phyloP scores from a whole-genome alignment of 2,329 filamentous ascomycete species.

The Davidsoniella eucalypti region DNA sequence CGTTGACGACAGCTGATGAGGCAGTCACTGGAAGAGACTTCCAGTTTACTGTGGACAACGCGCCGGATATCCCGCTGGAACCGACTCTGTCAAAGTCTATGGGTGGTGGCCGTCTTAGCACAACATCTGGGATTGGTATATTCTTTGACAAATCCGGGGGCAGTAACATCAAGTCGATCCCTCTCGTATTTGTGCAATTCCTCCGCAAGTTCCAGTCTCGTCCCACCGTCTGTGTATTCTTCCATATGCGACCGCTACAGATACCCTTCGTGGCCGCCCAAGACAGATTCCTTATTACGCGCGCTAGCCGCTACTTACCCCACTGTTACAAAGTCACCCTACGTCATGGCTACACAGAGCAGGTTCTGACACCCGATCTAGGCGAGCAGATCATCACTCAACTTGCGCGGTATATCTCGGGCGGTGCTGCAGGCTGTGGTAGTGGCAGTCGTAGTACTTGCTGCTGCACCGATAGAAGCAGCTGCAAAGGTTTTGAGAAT shows the following conservation, averaged over 20 bases:
- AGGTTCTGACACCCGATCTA: constrained; percentile 49
- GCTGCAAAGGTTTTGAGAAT: no score
- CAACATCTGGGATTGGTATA: constrained; percentile 45
- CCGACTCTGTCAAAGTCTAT: constrained; percentile 23
- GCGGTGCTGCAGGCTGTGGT: constrained; percentile 16
- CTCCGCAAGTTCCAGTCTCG: constrained; percentile 51
- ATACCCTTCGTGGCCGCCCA: constrained; percentile 34
- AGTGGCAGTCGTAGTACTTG: constrained; percentile 7
- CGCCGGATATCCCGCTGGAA: constrained; percentile 12
- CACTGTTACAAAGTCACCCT: constrained; percentile 53
- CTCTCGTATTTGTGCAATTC: constrained; percentile 56
- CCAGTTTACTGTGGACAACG: neutral
- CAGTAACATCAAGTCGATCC: constrained; percentile 27
- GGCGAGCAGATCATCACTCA: constrained; percentile 38
- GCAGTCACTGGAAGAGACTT: no score
- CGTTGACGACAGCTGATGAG: no score
- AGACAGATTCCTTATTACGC: constrained; percentile 25
- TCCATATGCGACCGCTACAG: constrained; percentile 51
- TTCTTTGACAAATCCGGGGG: constrained; percentile 66
- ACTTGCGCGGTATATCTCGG: constrained; percentile 36
- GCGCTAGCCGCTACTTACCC: constrained; percentile 23
- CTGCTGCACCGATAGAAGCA: no score
- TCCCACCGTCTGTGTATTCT: constrained; percentile 56
- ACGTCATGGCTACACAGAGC: constrained; percentile 57
- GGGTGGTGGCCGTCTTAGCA: constrained; percentile 27